Evolutionary conservation across 2,329 filamentous ascomycete genomes (phyloP), one percentile per base, ranked within the genome.

Genomic region (Cryoendolithus antarcticus): DNA sequence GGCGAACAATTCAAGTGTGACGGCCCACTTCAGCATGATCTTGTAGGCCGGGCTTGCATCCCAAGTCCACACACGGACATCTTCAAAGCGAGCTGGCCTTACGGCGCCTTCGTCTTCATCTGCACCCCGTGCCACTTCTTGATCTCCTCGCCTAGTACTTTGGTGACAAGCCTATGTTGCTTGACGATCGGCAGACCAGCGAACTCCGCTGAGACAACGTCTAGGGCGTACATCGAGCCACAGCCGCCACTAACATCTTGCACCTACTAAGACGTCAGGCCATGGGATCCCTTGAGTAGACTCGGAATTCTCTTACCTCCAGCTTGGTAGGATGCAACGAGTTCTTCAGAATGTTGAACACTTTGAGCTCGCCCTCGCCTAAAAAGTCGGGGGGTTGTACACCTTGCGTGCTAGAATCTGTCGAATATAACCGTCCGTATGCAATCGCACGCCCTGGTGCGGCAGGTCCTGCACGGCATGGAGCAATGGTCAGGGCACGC

Each of bases 191-290:
- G 71, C 50, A 77, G 59, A 34, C 83, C 85, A 39, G 70, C 69
- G 62, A 93, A 93, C 52, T 69, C 71, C 34, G 76, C 69, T 6
- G 80, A 83, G 35, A 77, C 72, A 47, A 91, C 77, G 52, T 88
- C 80, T 48, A 93, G 80, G 40, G 77, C 80, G 63, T 91, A 91
- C 85, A 91, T 91, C 55, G 78, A 83, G 7, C 84, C 84, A 62
- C 84, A 93, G 24, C 84, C 84, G 42, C 85, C 84, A 15, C 80
- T 85, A 37, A 91, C 75, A 62, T 93, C 84, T 58, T 81, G 79
- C 7, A 91, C 82, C 59, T 77, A 60, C 19, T 70, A 19, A 19
- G 15, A 19, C 15, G 15, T 19, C 15, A 19, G 15, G 15, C 15
- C 15, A 19, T 19, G 15, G 15, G 15, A 19, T 19, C 15, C 15